phyloP scores from a whole-genome alignment of 768 basidiomycete genomes.

The Leccinum obscurum region DNA sequence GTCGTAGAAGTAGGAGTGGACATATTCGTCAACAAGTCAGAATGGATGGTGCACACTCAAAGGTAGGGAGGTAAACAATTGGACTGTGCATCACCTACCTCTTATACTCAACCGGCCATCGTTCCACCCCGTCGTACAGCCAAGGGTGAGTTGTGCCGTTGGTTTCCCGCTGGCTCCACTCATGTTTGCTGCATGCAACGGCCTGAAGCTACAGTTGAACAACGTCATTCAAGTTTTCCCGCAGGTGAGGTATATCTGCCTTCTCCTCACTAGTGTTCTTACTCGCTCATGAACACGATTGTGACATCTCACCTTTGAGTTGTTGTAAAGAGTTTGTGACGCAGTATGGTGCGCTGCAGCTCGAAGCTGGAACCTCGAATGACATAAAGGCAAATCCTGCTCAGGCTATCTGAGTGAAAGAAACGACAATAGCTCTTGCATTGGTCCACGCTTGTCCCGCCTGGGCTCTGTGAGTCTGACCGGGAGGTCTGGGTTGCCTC shows the following conservation, averaged over 20 bases:
- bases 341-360: not conserved
- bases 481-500: slow-evolving; percentile 2
- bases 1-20: slow-evolving; percentile 6
- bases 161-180: not conserved
- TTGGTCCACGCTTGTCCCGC: slow-evolving; percentile 13
- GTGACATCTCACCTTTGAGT: slow-evolving; percentile 11
- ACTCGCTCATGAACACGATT: not conserved
- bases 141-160: not conserved
- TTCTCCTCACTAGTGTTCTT: slow-evolving; percentile 4
- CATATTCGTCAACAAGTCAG: slow-evolving; percentile 13
- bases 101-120: slow-evolving; percentile 23
- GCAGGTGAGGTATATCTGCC: slow-evolving; percentile 21
- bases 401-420: slow-evolving; percentile 20
- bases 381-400: slow-evolving; percentile 22
- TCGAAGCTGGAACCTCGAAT: slow-evolving; percentile 15
- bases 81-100: slow-evolving; percentile 6
- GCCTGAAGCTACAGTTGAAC: not conserved
- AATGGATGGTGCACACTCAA: slow-evolving; percentile 8
- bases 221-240: slow-evolving; percentile 10
- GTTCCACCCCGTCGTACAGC: not conserved
- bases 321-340: not conserved
- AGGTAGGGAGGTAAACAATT: not conserved
- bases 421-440: not conserved
- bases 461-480: slow-evolving; percentile 2
- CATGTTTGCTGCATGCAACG: slow-evolving; percentile 5